These are phyloP conservation scores for Dactylellina cionopaga DNA, from an alignment of 2,329 filamentous ascomycete species.

Conservation along the genomic window DNA sequence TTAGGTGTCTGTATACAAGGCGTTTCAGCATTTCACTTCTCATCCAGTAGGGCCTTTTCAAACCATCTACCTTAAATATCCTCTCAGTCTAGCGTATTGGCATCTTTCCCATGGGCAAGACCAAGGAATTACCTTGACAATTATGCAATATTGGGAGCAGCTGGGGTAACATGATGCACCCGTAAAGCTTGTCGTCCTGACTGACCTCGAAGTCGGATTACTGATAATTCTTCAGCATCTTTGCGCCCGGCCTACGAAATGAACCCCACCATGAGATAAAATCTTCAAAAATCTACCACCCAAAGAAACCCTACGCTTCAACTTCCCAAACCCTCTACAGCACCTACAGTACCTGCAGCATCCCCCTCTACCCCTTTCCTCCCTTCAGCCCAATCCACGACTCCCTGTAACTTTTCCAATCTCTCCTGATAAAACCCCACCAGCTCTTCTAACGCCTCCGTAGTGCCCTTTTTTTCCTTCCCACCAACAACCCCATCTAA, in stretches of 20 bases:
- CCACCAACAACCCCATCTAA: conserved; percentile 38
- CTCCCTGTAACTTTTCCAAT: conserved; percentile 39
- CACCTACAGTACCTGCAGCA: background rate
- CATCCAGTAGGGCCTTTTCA: background rate
- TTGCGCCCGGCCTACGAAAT: too few species aligned
- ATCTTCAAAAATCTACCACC: background rate
- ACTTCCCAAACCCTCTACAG: conserved; percentile 7
- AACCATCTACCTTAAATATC: background rate
- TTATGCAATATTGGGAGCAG: too few species aligned
- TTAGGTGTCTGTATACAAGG: conserved; percentile 7
- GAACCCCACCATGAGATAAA: too few species aligned
- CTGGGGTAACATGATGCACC: too few species aligned
- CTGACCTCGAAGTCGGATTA: too few species aligned
- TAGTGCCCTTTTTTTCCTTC: conserved; percentile 28
- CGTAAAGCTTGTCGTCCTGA: too few species aligned
- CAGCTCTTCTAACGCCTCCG: conserved; percentile 39
- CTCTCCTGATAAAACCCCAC: conserved; percentile 42
- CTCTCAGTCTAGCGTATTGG: too few species aligned
- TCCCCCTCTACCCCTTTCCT: conserved; percentile 37
- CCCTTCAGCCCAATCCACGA: conserved; percentile 48
- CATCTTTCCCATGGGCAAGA: too few species aligned
- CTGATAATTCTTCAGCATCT: too few species aligned
- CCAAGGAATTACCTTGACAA: too few species aligned
- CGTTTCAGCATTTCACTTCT: background rate
- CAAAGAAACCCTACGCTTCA: conserved; percentile 5